Conservation (phyloP, 1,139 yeast genomes). For the Protomyces arabidopsidicola region DNA sequence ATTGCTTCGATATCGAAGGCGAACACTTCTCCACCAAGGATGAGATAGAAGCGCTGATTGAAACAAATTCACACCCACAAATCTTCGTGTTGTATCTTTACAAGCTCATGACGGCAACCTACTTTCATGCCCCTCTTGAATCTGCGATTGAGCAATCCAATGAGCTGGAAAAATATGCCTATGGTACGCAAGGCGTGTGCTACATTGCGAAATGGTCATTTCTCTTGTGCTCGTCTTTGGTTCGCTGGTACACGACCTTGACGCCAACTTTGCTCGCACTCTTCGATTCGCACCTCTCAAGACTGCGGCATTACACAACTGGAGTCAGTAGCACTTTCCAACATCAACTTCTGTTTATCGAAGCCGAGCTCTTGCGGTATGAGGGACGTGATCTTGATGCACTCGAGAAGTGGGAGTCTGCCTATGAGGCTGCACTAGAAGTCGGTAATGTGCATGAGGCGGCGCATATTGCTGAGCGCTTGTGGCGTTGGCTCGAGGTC, state of each 20-base stretch:
- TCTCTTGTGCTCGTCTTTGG: conserved; percentile 8
- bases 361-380: conserved; percentile 16
- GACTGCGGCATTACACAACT: not conserved
- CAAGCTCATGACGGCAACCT: conserved; percentile 10
- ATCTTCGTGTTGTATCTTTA: conserved; percentile 12
- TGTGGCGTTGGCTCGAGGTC: conserved; percentile 14
- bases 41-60: conserved; percentile 10
- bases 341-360: conserved; percentile 15
- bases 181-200: conserved; percentile 2
- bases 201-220: conserved; percentile 14
- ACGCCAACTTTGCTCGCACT: not conserved
- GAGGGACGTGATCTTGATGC: conserved; percentile 17
- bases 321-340: conserved; percentile 5
- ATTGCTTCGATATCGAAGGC: conserved; percentile 10
- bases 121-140: conserved; percentile 2
- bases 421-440: conserved; percentile 4
- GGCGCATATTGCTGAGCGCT: conserved; percentile 14
- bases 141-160: not conserved
- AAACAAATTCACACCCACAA: conserved; percentile 18
- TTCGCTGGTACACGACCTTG: not conserved
- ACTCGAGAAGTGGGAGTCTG: conserved; percentile 16
- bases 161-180: conserved; percentile 3
- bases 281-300: conserved; percentile 3
- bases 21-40: conserved; percentile 6
- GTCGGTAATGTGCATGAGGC: conserved; percentile 23